Base-by-base conservation (phyloP, 2,329 filamentous ascomycete genomes). In the Stagonosporopsis chrysanthemi region DNA sequence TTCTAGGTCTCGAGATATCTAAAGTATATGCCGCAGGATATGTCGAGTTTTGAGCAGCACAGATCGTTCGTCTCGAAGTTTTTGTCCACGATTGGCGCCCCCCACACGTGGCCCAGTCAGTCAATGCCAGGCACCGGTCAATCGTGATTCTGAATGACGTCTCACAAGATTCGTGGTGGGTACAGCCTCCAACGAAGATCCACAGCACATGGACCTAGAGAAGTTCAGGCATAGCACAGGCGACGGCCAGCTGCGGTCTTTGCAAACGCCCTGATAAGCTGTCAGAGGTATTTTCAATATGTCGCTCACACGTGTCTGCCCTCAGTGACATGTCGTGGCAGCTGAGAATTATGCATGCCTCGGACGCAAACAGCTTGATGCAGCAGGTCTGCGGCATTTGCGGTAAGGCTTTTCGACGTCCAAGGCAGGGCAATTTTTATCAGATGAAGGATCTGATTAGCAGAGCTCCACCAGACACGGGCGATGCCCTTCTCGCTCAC, bases 391-490 rank as follows among this genome's bases (percentile, higher is more conserved):
- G 29, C 31, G 19, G 14, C 38, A 39, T 33, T 6, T 43, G 38
- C 41, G 12, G 39, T 24, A 43, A 47, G 48, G 38, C 26, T 44
- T 43, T 52, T 57, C 29, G 14, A 23, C 28, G 8, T 7, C 1
- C 33, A 33, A 33, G 31, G 23, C 36, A 31, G 29, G 23, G 1
- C 19, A 33, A 19, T 39, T 48, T 54, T 57, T 57, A 57, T 57
- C 54, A 52, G 54, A 57, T 57, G 36, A 38, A 52, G 52, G 36
- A 57, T 57, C 54, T 57, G 54, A 57, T 57, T 57, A 57, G 24
- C 28, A n/a, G 19, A 22, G 43, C 54, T 57, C 54, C 54, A 57
- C 54, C 43, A 41, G n/a, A 40, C 48, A 41, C 39, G 54, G 44
- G 39, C 54, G 49, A 48, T 52, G 54, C 43, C 54, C 33, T 57